Percentiles rank a stretch among this genome's conserved stretches.
phyloP scores from a whole-genome alignment of 139 green algal species.

The Pseudopediastrum boryanum region DNA sequence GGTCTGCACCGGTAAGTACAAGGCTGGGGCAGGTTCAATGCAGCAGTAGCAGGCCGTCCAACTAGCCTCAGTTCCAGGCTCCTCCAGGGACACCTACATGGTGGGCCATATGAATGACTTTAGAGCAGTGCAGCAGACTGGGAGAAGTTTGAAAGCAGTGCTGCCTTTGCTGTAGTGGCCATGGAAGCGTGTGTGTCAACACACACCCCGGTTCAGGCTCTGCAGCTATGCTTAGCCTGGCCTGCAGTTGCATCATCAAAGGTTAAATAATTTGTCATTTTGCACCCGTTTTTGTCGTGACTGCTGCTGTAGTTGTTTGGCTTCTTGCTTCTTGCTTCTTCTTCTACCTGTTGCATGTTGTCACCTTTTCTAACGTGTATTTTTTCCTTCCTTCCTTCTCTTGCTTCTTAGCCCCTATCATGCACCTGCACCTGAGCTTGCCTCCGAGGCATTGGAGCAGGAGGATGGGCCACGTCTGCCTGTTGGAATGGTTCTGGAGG shows the following conservation, averaged over 20 bases:
- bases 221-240: not conserved
- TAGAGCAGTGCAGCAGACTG: too few species aligned
- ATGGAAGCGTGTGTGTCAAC: not conserved
- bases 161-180: too few species aligned
- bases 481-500: constrained; percentile 29
- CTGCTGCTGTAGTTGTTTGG: not conserved
- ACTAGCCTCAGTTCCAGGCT: too few species aligned
- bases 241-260: not conserved
- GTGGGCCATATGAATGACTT: too few species aligned
- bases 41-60: too few species aligned
- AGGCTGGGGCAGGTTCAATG: too few species aligned
- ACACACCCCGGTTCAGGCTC: not conserved
- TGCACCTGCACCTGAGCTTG: not conserved
- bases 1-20: too few species aligned
- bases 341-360: not conserved
- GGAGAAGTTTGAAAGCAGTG: too few species aligned
- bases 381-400: not conserved
- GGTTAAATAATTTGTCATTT: not conserved
- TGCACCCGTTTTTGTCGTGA: not conserved
- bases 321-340: not conserved
- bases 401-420: not conserved
- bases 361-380: not conserved
- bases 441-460: not conserved
- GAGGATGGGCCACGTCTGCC: not conserved
- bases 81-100: too few species aligned